phyloP scores from a whole-genome alignment of 495 filamentous ascomycete genomes.

The Monascus purpureus region DNA sequence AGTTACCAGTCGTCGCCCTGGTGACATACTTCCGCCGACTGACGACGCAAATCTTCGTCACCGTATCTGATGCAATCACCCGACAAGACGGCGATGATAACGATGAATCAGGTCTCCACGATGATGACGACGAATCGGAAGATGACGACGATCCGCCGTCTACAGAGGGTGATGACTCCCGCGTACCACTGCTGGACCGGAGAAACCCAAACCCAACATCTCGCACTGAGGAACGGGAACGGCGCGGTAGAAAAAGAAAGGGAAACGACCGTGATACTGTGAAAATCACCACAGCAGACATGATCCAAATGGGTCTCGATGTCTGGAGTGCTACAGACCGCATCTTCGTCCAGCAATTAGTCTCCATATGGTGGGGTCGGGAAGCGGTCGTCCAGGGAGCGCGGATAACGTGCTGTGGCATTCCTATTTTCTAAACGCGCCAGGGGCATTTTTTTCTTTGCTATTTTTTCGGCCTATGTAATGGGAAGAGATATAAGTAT shows the following conservation, averaged over 20 bases:
- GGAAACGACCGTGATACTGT: slow-evolving; percentile 22
- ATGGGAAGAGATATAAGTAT: too few species aligned
- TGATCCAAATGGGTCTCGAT: slow-evolving; percentile 72
- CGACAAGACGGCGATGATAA: slow-evolving; percentile 47
- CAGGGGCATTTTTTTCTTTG: slow-evolving; percentile 1
- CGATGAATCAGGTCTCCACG: slow-evolving; percentile 19
- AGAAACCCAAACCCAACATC: slow-evolving; percentile 12
- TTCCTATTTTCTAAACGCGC: slow-evolving; percentile 65
- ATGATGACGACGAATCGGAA: slow-evolving; percentile 26
- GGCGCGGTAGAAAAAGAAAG: too few species aligned
- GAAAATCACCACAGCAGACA: slow-evolving; percentile 50
- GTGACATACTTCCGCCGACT: slow-evolving; percentile 88
- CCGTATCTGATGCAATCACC: slow-evolving; percentile 41
- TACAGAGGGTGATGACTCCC: slow-evolving; percentile 4
- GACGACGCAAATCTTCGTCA: slow-evolving; percentile 56
- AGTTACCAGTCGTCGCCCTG: slow-evolving; percentile 54
- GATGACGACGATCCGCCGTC: slow-evolving; percentile 21
- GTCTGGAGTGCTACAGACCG: slow-evolving; percentile 71
- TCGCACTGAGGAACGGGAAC: slow-evolving; percentile 13
- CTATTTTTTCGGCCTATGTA: too few species aligned
- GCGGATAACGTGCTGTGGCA: slow-evolving; percentile 66
- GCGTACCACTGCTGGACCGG: background rate
- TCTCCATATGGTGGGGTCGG: slow-evolving; percentile 57
- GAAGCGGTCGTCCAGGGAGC: slow-evolving; percentile 54
- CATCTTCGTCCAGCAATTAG: slow-evolving; percentile 54